These are phyloP conservation scores for Prunus campanulata DNA, from an alignment of 306 rosid genomes.

Conservation along the genomic window DNA sequence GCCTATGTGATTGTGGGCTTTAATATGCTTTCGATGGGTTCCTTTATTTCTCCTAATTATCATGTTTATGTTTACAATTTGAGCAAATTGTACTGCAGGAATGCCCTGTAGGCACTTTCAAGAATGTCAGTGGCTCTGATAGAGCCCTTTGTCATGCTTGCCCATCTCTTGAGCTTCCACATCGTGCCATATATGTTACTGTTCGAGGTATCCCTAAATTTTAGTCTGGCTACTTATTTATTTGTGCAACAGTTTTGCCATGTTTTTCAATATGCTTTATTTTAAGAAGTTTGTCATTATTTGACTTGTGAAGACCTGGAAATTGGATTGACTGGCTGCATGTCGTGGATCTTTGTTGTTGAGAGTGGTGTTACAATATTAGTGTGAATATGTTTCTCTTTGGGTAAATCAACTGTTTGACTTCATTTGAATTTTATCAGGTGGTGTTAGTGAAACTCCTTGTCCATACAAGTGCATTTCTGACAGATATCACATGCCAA, in stretches of 20 bases:
- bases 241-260: constrained; percentile 14
- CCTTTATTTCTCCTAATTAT: background rate
- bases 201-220: constrained; percentile 66
- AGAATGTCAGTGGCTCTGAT: constrained; percentile 82
- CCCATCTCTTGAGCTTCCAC: constrained; percentile 65
- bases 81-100: constrained; percentile 54
- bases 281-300: constrained; percentile 24
- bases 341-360: constrained; percentile 1
- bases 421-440: constrained; percentile 27
- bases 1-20: background rate
- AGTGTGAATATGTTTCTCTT: background rate
- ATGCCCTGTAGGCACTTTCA: constrained; percentile 91
- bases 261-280: constrained; percentile 8
- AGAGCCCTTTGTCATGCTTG: constrained; percentile 66
- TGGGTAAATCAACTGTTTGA: background rate
- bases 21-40: background rate
- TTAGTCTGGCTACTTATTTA: constrained; percentile 2
- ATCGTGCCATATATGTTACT: constrained; percentile 59
- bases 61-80: background rate
- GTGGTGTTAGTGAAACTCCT: constrained; percentile 52
- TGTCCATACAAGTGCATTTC: constrained; percentile 54
- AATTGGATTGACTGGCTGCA: background rate
- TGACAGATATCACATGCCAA: constrained; percentile 59
- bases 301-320: background rate
- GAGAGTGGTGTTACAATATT: constrained; percentile 6